Evolutionary conservation across 2,329 filamentous ascomycete genomes (phyloP).

Genomic region (Sporothrix euskadiensis): DNA sequence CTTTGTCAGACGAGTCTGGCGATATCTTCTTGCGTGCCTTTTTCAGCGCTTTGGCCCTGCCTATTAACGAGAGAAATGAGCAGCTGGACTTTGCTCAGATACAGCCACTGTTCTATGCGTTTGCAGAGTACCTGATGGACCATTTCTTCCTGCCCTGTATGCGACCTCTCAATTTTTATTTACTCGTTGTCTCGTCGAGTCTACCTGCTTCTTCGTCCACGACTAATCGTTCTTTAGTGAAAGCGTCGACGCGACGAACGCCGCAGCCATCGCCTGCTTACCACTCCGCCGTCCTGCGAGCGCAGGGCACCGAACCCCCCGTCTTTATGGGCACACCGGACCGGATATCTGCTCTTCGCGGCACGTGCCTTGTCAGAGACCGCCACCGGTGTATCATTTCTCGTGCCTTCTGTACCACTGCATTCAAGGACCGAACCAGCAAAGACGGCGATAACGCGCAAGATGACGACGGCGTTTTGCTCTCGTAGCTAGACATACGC

Average conservation of each 20-base stretch:
- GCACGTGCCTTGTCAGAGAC: no score
- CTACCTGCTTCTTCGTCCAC: constrained; percentile 17
- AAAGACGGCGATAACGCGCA: no score
- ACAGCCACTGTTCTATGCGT: constrained; percentile 31
- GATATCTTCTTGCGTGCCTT: constrained; percentile 37
- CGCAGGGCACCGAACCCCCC: constrained; percentile 27
- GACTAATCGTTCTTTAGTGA: constrained; percentile 31
- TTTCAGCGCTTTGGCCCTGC: constrained; percentile 34
- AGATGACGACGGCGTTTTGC: no score
- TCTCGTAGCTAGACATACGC: no score
- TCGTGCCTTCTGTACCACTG: no score
- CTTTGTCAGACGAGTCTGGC: constrained; percentile 34
- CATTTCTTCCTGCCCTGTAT: constrained; percentile 37
- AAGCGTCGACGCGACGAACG: constrained; percentile 35
- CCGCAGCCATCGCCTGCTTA: constrained; percentile 36
- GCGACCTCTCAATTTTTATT: background rate
- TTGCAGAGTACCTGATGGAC: constrained; percentile 36
- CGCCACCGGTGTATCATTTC: no score
- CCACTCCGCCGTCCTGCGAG: constrained; percentile 34
- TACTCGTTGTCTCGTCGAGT: background rate
- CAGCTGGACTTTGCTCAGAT: constrained; percentile 31
- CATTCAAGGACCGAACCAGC: no score
- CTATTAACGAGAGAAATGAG: constrained; percentile 26
- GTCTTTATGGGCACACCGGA: constrained; percentile 34
- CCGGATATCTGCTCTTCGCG: constrained; percentile 35